Evolutionary conservation across 1,284 basidiomycete genomes (phyloP), one percentile per base, ranked within the genome.

Genomic region (Ustilago shanxiensis): DNA sequence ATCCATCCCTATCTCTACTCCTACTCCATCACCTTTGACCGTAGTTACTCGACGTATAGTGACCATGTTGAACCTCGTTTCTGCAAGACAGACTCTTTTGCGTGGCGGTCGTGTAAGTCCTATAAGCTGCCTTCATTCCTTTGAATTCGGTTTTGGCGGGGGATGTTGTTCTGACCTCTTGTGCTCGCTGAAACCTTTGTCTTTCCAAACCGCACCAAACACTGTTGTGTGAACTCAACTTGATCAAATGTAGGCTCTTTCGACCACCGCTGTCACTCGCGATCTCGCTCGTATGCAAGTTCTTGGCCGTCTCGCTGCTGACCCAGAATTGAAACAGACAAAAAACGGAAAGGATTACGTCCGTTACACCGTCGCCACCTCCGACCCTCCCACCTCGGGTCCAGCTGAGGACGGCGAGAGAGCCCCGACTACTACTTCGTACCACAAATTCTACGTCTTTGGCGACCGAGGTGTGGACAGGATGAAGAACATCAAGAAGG

Each of bases 301-400:
- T 9, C 65, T 86, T 4, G 84, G 84, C 20, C 81, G 84, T 37
- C 79, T 86, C 16, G 78, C 79, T 7, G 79, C 81, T 9, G 76
- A 82, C 49, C 84, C 84, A 6, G 83, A 85, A 66, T 51, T 81
- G 55, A 77, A 83, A 56, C 59, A 72, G 22, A 84, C 81, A 60
- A 77, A 78, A 61, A 77, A 70, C 26, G 84, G 84, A 64, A 86
- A 86, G 70, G 82, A 85, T 60, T 86, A 80, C 71, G 73, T 82
- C 11, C 74, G 79, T 31, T 86, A 86, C 79, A 79, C 79, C 13
- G 69, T 86, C 20, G 84, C 84, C 11, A 85, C 83, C 11, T 79
- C 65, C 20, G 84, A 86, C 54, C 70, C 73, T 1, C 78, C 80
- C 26, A 60, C 78, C 24, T 57, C 77, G 8, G 83, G 81, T 20